phyloP scores from a whole-genome alignment of 768 basidiomycete genomes.

The Podaxis carcinomalis region DNA sequence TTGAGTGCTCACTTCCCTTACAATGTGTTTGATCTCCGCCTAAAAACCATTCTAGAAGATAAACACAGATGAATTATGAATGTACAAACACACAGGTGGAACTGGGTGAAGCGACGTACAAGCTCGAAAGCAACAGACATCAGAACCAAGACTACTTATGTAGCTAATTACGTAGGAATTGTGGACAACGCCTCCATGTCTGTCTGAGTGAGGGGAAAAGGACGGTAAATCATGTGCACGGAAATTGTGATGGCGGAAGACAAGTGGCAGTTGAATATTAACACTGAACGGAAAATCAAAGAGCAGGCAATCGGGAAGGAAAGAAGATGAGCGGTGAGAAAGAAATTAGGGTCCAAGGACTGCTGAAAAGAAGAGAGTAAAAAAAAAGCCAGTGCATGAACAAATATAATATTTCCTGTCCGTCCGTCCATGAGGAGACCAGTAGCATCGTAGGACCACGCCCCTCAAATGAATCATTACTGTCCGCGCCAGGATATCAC shows the following conservation, averaged over 20 bases:
- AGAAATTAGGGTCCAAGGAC: slow-evolving; percentile 2
- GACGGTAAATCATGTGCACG: not conserved
- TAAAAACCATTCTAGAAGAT: not conserved
- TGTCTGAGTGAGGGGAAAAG: not conserved
- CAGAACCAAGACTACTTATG: slow-evolving; percentile 1
- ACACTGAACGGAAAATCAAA: not conserved
- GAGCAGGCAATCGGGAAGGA: not conserved
- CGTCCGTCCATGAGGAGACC: slow-evolving; percentile 3
- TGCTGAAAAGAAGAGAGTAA: not conserved
- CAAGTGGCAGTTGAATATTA: not conserved
- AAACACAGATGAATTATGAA: not conserved
- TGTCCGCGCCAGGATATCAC: not conserved
- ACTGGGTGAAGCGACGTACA: not conserved
- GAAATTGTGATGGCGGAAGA: not conserved
- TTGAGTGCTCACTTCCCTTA: too few species aligned
- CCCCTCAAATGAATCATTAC: not conserved
- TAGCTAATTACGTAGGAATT: not conserved
- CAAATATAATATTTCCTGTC: slow-evolving; percentile 2
- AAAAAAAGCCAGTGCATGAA: slow-evolving; percentile 2
- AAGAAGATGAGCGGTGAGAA: not conserved
- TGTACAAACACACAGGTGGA: not conserved
- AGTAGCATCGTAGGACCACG: not conserved
- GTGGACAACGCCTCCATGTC: not conserved
- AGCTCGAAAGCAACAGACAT: not conserved
- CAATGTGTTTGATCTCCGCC: not conserved